Evolutionary conservation across 768 basidiomycete genomes (phyloP).

Genomic region (Crucibulum laeve): DNA sequence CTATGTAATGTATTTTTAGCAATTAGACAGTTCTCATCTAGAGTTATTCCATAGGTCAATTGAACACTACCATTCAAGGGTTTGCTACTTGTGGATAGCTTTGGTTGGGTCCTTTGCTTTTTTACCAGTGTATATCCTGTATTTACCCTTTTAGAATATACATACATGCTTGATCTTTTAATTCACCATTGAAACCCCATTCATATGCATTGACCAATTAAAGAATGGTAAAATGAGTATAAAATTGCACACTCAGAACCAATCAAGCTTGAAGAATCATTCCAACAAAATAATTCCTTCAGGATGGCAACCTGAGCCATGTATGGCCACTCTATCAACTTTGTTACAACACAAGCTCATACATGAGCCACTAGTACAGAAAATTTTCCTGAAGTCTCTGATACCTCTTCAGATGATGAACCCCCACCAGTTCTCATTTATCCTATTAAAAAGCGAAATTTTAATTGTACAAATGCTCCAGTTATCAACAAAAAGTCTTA

Average conservation of each 20-base stretch:
- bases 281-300: not conserved
- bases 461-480: not conserved
- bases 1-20: not conserved
- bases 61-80: not conserved
- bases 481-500: not conserved
- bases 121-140: not conserved
- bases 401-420: not conserved
- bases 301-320: not conserved
- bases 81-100: not conserved
- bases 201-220: not conserved
- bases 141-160: too few species aligned
- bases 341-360: not conserved
- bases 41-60: not conserved
- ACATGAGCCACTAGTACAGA: not conserved
- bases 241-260: not conserved
- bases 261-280: not conserved
- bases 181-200: not conserved
- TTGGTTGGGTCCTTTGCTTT: not conserved
- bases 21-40: not conserved
- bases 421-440: not conserved
- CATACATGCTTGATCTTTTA: too few species aligned
- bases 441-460: not conserved
- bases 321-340: not conserved
- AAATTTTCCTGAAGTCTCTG: not conserved
- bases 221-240: not conserved